Evolutionary conservation across 2,329 filamentous ascomycete species (phyloP), one percentile per base, ranked within the genome.

Genomic region (Mycosphaerella sp.): DNA sequence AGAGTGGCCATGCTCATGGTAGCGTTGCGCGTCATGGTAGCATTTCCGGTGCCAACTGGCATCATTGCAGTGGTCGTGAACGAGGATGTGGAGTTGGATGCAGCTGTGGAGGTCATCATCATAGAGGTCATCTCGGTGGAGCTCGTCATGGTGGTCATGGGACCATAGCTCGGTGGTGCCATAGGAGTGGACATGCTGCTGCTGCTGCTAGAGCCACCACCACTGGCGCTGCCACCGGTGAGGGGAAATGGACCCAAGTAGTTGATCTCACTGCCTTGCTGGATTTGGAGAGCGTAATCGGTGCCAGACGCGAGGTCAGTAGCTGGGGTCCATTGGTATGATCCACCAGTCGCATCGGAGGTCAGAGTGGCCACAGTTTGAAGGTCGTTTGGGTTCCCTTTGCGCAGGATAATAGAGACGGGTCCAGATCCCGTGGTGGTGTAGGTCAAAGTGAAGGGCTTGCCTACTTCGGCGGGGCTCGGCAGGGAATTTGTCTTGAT

Each of bases 201-300:
- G 21, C 55, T 65, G 46, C 57, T 46, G 45, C 57, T 56, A 29
- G 56, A 65, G 40, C 51, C 57, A 26, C 26, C 14, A 17, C 14
- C 14, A 17, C 14, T 26, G 26, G 26, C 26, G 14, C 43, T 48
- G 39, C 60, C 61, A 40, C 74, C 74, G 36, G 69, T 67, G 44
- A 80, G 65, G 32, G 65, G 63, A 66, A 84, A 73, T 31, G 74
- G 74, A 43, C 74, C 78, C 44, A 75, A 79, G 72, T 82, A 84
- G 72, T 84, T 84, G 66, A 72, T 64, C 46, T 71, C 59, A 45
- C 68, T 69, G 55, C 73, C 76, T 65, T 83, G 80, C 11, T 63
- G 66, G 69, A 85, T 82, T 67, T 82, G 69, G 54, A 84, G 75
- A 51, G 82, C 80, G 64, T 84, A 84, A 70, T 81, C 72, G 29